phyloP scores from a whole-genome alignment of 2,329 filamentous ascomycete species.

The Fusarium transvaalense region DNA sequence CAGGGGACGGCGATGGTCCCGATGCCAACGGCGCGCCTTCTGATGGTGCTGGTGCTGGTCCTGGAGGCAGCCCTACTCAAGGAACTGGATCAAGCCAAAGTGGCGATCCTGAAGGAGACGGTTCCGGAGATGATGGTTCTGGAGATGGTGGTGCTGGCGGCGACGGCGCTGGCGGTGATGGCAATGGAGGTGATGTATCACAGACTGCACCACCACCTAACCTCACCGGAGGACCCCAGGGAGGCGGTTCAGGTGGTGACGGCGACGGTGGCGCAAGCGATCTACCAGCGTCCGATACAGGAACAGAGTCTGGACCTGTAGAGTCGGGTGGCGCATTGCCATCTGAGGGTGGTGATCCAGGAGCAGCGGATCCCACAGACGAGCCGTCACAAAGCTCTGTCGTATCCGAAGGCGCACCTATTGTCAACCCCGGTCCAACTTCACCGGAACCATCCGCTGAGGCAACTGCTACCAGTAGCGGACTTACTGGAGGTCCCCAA shows the following conservation, averaged over 20 bases:
- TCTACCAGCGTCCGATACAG: not conserved
- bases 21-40: not conserved
- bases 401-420: conserved; percentile 1
- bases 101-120: not conserved
- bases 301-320: not conserved
- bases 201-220: not conserved
- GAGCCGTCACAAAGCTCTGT: not conserved
- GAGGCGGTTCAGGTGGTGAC: not conserved
- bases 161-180: not conserved
- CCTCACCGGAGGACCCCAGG: conserved; percentile 1
- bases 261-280: not conserved
- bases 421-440: not conserved
- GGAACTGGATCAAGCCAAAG: not conserved
- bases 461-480: not conserved
- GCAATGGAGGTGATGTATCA: not conserved
- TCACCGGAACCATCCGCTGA: not conserved
- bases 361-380: not conserved
- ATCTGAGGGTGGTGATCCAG: not conserved
- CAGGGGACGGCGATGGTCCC: not conserved
- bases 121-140: not conserved
- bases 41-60: not conserved
- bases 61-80: not conserved
- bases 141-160: not conserved
- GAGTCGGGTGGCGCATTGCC: not conserved
- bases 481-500: conserved; percentile 1